A percentile compares a stretch with the other conserved stretches of the same genome.
phyloP scores from a whole-genome alignment of 2,329 filamentous ascomycete species.

The Mycosphaerelloides madeirae region DNA sequence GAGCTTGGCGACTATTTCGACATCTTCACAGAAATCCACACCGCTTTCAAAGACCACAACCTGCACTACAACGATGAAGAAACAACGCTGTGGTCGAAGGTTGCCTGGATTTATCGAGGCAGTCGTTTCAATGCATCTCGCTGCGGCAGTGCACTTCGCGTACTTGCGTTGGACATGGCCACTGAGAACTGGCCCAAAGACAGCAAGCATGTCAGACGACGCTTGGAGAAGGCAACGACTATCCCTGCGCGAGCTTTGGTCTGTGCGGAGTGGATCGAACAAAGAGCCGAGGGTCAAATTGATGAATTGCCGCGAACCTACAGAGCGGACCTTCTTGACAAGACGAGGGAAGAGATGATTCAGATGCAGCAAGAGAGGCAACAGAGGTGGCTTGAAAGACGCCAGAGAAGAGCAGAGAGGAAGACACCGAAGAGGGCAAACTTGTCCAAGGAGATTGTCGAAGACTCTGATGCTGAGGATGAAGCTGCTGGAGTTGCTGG shows the following conservation, averaged over 20 bases:
- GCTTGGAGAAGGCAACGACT: conserved; percentile 14
- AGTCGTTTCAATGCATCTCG: conserved; percentile 22
- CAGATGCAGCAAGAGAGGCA: conserved; percentile 14
- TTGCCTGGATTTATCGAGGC: conserved; percentile 23
- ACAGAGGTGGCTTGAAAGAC: background rate
- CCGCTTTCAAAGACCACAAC: conserved; percentile 19
- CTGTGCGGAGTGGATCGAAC: conserved; percentile 17
- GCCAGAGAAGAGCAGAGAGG: background rate
- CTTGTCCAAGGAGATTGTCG: background rate
- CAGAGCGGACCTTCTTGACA: conserved; percentile 14
- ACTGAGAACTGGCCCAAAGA: conserved; percentile 21
- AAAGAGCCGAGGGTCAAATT: conserved; percentile 6
- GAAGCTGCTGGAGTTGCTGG: background rate
- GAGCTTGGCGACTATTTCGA: conserved; percentile 40
- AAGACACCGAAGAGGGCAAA: background rate
- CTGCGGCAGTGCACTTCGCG: conserved; percentile 18
- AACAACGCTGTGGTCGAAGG: conserved; percentile 35
- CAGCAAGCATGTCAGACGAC: conserved; percentile 13
- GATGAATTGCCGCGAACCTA: conserved; percentile 15
- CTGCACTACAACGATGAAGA: conserved; percentile 26
- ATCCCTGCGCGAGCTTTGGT: conserved; percentile 17
- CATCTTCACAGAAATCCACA: conserved; percentile 35
- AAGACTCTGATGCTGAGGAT: conserved; percentile 9
- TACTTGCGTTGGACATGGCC: conserved; percentile 26
- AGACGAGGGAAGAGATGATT: conserved; percentile 14